These are phyloP conservation scores for Syncephalastrum monosporum DNA, from an alignment of 371 early-diverging fungal species.

Conservation along the genomic window DNA sequence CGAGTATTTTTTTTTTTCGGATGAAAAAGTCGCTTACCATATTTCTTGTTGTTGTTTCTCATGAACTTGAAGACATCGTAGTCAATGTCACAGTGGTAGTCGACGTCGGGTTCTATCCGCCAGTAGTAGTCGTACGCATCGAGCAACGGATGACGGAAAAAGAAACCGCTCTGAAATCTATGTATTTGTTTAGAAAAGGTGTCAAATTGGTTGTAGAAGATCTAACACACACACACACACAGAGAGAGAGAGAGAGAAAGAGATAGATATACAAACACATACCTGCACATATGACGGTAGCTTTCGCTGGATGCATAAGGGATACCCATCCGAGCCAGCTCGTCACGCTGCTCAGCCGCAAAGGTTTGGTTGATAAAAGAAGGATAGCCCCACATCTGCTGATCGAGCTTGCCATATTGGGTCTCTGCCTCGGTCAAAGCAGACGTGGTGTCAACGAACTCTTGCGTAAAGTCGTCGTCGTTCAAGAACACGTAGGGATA, in stretches of 20 bases:
- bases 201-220: too few species aligned
- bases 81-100: slow-evolving; percentile 84
- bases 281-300: slow-evolving; percentile 95
- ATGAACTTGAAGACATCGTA: slow-evolving; percentile 90
- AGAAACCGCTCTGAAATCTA: slow-evolving; percentile 70
- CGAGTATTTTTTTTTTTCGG: background rate
- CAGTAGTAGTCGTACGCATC: slow-evolving; percentile 89
- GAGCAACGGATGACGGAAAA: slow-evolving; percentile 84
- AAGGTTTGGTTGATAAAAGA: slow-evolving; percentile 71
- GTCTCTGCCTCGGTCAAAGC: slow-evolving; percentile 78
- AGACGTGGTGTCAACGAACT: slow-evolving; percentile 60
- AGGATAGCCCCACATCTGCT: slow-evolving; percentile 82
- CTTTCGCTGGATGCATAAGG: slow-evolving; percentile 85
- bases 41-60: slow-evolving; percentile 74
- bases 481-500: slow-evolving; percentile 94
- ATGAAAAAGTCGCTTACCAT: slow-evolving; percentile 45
- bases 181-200: slow-evolving; percentile 13
- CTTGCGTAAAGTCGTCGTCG: slow-evolving; percentile 77
- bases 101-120: slow-evolving; percentile 94
- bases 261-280: background rate
- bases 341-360: slow-evolving; percentile 57
- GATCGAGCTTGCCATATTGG: slow-evolving; percentile 75
- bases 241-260: too few species aligned
- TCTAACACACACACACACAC: too few species aligned
- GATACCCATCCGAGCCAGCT: slow-evolving; percentile 57